phyloP scores from a whole-genome alignment of 257 asterid species.

The Cinchona pubescens region DNA sequence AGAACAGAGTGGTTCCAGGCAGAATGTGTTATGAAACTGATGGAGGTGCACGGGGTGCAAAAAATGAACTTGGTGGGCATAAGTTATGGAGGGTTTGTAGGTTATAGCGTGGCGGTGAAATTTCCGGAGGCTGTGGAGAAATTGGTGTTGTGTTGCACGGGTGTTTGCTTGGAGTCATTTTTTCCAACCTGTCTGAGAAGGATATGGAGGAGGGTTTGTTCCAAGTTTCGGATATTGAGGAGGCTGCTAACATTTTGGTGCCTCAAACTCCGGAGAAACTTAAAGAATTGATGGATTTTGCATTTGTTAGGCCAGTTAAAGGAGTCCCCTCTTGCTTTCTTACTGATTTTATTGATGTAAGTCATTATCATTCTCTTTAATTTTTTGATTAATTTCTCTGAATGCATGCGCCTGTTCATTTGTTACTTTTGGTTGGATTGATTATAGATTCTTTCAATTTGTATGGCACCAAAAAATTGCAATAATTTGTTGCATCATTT shows the following conservation, averaged over 20 bases:
- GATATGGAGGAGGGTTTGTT: constrained; percentile 69
- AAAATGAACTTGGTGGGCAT: constrained; percentile 69
- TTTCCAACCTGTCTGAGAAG: too few species aligned
- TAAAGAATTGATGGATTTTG: constrained; percentile 65
- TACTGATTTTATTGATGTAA: constrained; percentile 75
- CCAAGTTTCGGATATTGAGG: constrained; percentile 67
- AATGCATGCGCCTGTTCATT: too few species aligned
- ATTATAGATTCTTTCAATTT: too few species aligned
- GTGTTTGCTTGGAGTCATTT: constrained; percentile 84
- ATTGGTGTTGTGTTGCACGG: constrained; percentile 80
- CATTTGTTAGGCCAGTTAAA: constrained; percentile 64
- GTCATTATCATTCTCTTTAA: too few species aligned
- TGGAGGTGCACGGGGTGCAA: constrained; percentile 54
- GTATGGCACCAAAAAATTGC: not conserved
- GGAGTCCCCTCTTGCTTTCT: constrained; percentile 76
- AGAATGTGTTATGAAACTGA: constrained; percentile 59
- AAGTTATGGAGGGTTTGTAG: constrained; percentile 89
- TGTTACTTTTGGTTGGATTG: too few species aligned
- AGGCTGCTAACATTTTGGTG: constrained; percentile 70
- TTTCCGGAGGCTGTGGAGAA: constrained; percentile 65
- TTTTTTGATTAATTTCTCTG: not conserved
- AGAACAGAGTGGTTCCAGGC: constrained; percentile 84
- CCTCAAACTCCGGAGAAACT: constrained; percentile 84
- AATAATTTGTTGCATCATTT: too few species aligned
- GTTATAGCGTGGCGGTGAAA: constrained; percentile 77